Percentiles rank a stretch among this genome's conserved stretches.
Evolutionary conservation across 2,329 filamentous ascomycete genomes (phyloP).

Genomic region (Juglanconis juglandina): DNA sequence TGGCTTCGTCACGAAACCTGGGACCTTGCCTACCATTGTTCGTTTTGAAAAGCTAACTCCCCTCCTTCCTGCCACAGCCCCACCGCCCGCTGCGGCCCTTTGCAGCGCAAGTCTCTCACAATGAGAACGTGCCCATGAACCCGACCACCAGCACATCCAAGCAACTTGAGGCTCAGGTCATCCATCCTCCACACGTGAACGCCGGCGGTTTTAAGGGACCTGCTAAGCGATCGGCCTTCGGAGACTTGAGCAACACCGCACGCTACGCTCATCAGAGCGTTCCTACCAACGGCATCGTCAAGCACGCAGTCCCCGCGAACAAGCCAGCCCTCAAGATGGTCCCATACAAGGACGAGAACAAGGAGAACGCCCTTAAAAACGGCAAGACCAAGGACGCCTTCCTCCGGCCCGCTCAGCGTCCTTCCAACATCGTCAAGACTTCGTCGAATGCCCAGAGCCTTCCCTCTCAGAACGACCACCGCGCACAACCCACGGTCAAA

Average conservation of each 20-base stretch:
- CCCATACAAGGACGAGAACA: conserved; percentile 29
- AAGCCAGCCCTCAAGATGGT: conserved; percentile 28
- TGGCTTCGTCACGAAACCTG: not conserved
- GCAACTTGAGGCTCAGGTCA: conserved; percentile 1
- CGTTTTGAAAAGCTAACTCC: conserved; percentile 2
- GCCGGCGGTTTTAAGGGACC: conserved; percentile 58
- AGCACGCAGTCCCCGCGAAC: conserved; percentile 26
- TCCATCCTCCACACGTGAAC: conserved; percentile 34
- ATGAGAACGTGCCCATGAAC: conserved; percentile 61
- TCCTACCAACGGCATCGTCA: conserved; percentile 31
- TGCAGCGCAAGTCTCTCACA: conserved; percentile 34
- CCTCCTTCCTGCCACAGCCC: conserved; percentile 50
- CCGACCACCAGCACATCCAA: conserved; percentile 4
- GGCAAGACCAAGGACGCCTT: conserved; percentile 32
- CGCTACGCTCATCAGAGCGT: conserved; percentile 31
- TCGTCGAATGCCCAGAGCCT: conserved; percentile 12
- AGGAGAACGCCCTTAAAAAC: conserved; percentile 40
- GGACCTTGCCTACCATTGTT: no score
- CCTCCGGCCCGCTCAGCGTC: conserved; percentile 35
- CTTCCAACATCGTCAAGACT: conserved; percentile 15
- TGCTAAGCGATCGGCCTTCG: conserved; percentile 75
- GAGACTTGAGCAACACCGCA: conserved; percentile 73
- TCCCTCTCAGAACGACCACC: conserved; percentile 1
- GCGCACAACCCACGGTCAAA: conserved; percentile 5
- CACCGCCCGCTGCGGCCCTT: conserved; percentile 61